Percentiles rank a stretch among this genome's conserved stretches.
Evolutionary conservation across 2,329 filamentous ascomycete species (phyloP).

Genomic region (Exophiala dermatitidis): DNA sequence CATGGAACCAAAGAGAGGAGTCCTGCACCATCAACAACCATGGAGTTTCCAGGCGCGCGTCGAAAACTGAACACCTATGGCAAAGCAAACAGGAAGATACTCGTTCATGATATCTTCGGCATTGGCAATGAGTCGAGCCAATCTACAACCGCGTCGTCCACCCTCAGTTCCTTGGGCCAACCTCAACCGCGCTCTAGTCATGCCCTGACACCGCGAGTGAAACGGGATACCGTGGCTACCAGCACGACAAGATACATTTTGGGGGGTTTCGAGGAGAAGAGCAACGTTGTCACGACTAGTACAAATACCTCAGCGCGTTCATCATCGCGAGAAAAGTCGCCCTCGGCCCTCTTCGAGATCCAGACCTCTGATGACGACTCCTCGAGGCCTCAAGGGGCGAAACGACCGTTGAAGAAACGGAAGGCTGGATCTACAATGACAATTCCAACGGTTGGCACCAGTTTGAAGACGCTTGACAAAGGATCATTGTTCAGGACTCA

Average conservation of each 20-base stretch:
- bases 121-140: conserved; percentile 1
- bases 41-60: conserved; percentile 19
- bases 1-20: not conserved
- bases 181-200: not conserved
- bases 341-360: conserved; percentile 24
- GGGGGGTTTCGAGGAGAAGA: not conserved
- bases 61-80: conserved; percentile 37
- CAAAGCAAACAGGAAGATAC: conserved; percentile 23
- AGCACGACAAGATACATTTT: not conserved
- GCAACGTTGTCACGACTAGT: not conserved
- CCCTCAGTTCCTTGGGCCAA: not conserved
- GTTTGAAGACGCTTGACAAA: not conserved
- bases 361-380: conserved; percentile 25
- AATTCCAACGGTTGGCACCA: not conserved
- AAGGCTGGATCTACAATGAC: conserved; percentile 10
- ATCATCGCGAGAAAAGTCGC: not conserved
- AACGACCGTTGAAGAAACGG: conserved; percentile 16
- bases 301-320: not conserved
- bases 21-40: conserved; percentile 4
- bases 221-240: not conserved
- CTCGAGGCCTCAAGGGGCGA: not conserved
- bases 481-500: not conserved
- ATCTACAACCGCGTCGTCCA: not conserved
- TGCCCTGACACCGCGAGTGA: not conserved
- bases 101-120: conserved; percentile 23